A percentile compares a stretch with the other conserved stretches of the same genome.
phyloP scores from a whole-genome alignment of 2,329 filamentous ascomycete species.

The Neopestalotiopsis sp. region DNA sequence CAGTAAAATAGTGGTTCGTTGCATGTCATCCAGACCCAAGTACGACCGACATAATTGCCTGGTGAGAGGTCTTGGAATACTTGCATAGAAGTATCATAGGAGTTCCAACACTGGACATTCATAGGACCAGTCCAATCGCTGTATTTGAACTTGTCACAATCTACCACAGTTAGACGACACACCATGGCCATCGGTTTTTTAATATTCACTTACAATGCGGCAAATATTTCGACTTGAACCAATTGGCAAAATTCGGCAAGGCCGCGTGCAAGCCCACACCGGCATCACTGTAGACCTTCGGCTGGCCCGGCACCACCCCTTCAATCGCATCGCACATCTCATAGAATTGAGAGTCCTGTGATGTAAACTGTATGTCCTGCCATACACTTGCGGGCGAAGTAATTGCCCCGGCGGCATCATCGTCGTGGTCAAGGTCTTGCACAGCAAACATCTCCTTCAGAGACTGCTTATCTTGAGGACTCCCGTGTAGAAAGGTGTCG shows the following conservation, averaged over 20 bases:
- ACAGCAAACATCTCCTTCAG: slow-evolving; percentile 60
- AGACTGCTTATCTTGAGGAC: slow-evolving; percentile 41
- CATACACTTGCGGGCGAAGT: slow-evolving; percentile 32
- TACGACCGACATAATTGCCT: slow-evolving; percentile 50
- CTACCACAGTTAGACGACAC: neutral
- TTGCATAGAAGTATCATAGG: slow-evolving; percentile 52
- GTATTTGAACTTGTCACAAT: slow-evolving; percentile 54
- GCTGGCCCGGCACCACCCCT: slow-evolving; percentile 36
- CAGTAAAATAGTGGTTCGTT: slow-evolving; percentile 67
- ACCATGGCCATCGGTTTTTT: neutral
- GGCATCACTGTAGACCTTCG: slow-evolving; percentile 30
- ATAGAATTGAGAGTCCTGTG: slow-evolving; percentile 40
- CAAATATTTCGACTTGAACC: slow-evolving; percentile 50
- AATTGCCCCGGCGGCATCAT: slow-evolving; percentile 53
- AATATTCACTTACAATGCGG: slow-evolving; percentile 48
- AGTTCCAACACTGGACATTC: slow-evolving; percentile 57
- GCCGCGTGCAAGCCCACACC: slow-evolving; percentile 61
- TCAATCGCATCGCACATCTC: slow-evolving; percentile 40
- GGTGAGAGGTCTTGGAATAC: slow-evolving; percentile 55
- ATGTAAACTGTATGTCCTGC: slow-evolving; percentile 42
- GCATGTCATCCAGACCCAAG: slow-evolving; percentile 67
- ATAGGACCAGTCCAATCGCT: slow-evolving; percentile 43
- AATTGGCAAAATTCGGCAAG: slow-evolving; percentile 58
- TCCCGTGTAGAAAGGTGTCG: slow-evolving; percentile 47
- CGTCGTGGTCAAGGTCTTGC: slow-evolving; percentile 51